phyloP scores from a whole-genome alignment of 176 grass and related monocot species.

The Hsuehochloa calcarea region DNA sequence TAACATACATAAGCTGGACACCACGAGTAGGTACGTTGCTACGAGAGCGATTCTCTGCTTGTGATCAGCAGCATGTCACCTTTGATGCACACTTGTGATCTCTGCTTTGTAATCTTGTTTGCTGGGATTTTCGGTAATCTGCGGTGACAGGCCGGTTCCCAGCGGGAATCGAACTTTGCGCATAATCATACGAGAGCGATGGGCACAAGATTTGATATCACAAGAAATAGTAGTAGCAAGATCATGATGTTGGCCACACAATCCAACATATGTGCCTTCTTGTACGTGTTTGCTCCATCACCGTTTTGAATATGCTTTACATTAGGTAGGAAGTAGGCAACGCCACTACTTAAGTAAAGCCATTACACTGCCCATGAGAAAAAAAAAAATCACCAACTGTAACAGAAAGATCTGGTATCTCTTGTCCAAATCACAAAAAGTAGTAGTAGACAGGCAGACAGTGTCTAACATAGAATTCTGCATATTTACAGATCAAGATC shows the following conservation, averaged over 20 bases:
- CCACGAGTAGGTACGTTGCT: no score
- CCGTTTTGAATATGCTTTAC: not conserved
- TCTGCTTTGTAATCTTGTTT: not conserved
- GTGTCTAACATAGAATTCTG: constrained; percentile 10
- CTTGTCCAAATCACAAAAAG: not conserved
- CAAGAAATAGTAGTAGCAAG: not conserved
- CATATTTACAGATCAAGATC: constrained; percentile 19
- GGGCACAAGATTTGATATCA: not conserved
- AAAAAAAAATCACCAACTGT: not conserved
- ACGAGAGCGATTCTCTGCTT: no score
- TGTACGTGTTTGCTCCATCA: not conserved
- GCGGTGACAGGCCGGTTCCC: not conserved
- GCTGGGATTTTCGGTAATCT: not conserved
- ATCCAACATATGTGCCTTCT: not conserved
- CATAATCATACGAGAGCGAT: not conserved
- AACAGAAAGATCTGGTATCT: not conserved
- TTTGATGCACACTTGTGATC: not conserved
- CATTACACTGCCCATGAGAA: not conserved
- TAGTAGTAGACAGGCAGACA: not conserved
- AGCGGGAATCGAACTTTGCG: not conserved
- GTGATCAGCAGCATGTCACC: not conserved
- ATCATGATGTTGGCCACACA: not conserved
- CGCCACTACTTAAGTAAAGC: not conserved
- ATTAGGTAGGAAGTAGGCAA: not conserved
- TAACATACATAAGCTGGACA: no score